Evolutionary conservation across 805 yeast species (phyloP), one percentile per base, ranked within the genome.

Genomic region (Kazachstania viticola): DNA sequence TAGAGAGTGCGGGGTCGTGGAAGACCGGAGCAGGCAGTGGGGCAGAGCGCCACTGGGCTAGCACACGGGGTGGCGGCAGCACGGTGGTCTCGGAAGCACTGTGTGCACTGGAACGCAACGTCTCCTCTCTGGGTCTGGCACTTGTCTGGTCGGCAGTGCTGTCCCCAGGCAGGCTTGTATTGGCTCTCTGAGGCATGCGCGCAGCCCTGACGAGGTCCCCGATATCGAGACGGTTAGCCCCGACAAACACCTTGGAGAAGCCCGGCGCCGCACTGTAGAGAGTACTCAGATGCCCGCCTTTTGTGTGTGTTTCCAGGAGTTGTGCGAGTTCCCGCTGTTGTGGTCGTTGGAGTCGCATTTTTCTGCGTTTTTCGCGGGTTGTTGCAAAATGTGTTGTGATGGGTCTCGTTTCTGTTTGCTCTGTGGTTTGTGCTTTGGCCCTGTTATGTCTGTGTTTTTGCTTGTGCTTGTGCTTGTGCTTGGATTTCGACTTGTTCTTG

Each of bases 191-290:
- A 4, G 57, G 57, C 21, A 45, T 34, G 14, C 39, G 36, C 14
- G 42, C 35, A 11, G 41, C 26, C n/a, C 35, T 34, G 9, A 49
- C 45, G 13, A 42, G 31, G 26, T 46, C 51, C 4, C 54, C 56
- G n/a, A 47, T 42, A 31, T 51, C 56, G 14, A 46, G 37, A 14
- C 58, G 33, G 25, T 48, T 45, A 4, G 36, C 34, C 3, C 39
- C 40, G 9, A 42, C 33, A 33, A 53, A 54, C 5, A 52, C 46
- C 21, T 49, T 48, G 17, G 46, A 42, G 40, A 43, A 53, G 1
- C 55, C 57, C 1, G 60, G 58, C 0, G 57, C 49, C 11, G 51
- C 50, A n/a, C 40, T 36, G 33, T 51, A 53, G 24, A 51, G 19
- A n/a, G n/a, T n/a, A n/a, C n/a, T n/a, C n/a, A n/a, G n/a, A n/a